A percentile compares a stretch with the other conserved stretches of the same genome.
phyloP scores from a whole-genome alignment of 2,329 filamentous ascomycete species.

The Atkinsonella texensis region DNA sequence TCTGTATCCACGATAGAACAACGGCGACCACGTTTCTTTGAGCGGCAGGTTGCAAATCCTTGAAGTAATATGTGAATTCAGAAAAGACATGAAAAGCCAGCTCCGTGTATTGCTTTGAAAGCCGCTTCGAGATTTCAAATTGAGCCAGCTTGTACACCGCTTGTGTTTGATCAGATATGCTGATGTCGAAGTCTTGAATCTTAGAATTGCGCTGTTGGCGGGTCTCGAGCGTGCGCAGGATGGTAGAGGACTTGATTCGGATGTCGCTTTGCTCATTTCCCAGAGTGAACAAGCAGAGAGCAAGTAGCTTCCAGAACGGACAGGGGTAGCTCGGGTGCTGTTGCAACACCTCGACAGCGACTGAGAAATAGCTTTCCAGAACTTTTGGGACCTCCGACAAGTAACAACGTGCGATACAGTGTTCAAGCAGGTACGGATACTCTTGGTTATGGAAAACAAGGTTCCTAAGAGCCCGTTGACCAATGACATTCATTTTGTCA shows the following conservation, averaged over 20 bases:
- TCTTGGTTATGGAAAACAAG: constrained; percentile 84
- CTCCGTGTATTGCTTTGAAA: constrained; percentile 80
- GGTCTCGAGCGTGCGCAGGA: constrained; percentile 72
- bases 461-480: constrained; percentile 77
- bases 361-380: constrained; percentile 88
- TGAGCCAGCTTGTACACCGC: constrained; percentile 96
- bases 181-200: constrained; percentile 94
- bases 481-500: constrained; percentile 84
- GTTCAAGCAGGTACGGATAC: constrained; percentile 71
- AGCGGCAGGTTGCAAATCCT: constrained; percentile 66
- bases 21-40: constrained; percentile 92
- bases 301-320: constrained; percentile 83
- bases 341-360: constrained; percentile 76
- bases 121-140: constrained; percentile 85
- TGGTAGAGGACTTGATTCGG: constrained; percentile 71
- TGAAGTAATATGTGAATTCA: constrained; percentile 90
- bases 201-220: constrained; percentile 71
- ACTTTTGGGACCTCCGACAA: constrained; percentile 68
- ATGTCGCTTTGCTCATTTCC: constrained; percentile 87
- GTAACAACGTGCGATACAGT: constrained; percentile 88
- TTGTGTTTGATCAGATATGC: constrained; percentile 95
- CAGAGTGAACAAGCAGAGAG: constrained; percentile 79
- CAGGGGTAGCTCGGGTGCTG: constrained; percentile 73
- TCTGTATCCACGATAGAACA: constrained; percentile 91
- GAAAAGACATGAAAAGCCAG: constrained; percentile 91